These are phyloP conservation scores for Umbelopsis isabellina DNA, from an alignment of 192 early-diverging fungal genomes.

Conservation along the genomic window DNA sequence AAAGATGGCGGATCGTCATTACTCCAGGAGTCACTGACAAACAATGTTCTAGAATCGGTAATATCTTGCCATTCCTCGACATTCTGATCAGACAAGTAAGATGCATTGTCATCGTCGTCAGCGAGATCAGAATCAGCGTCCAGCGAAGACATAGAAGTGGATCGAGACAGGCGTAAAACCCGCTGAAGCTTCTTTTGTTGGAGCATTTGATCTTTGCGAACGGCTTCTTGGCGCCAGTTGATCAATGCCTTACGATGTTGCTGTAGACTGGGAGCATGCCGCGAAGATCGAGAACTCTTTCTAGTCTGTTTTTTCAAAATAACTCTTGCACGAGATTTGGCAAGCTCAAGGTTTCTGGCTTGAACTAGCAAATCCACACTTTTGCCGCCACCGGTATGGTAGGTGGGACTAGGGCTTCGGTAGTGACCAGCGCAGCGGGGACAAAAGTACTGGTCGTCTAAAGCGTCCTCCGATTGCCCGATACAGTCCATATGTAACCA, in stretches of 20 bases:
- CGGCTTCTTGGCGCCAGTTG: slow-evolving; percentile 30
- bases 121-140: slow-evolving; percentile 20
- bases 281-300: not conserved
- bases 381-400: slow-evolving; percentile 4
- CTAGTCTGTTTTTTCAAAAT: slow-evolving; percentile 13
- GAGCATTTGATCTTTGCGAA: slow-evolving; percentile 19
- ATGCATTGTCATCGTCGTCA: not conserved
- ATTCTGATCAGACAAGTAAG: not conserved
- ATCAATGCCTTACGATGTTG: not conserved
- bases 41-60: not conserved
- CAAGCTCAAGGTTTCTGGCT: slow-evolving; percentile 12
- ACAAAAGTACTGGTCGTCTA: slow-evolving; percentile 67
- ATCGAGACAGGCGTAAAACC: slow-evolving; percentile 15
- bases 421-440: slow-evolving; percentile 44
- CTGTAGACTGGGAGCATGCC: not conserved
- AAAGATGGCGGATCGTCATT: not conserved
- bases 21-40: slow-evolving; percentile 17
- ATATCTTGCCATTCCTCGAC: slow-evolving; percentile 14
- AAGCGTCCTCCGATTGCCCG: slow-evolving; percentile 54
- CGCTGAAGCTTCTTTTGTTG: slow-evolving; percentile 17
- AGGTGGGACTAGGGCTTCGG: slow-evolving; percentile 18
- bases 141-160: slow-evolving; percentile 11
- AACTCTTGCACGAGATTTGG: not conserved
- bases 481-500: slow-evolving; percentile 79
- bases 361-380: slow-evolving; percentile 16